phyloP scores from a whole-genome alignment of 164 flowering plant genomes.

The Vitis labrusca region DNA sequence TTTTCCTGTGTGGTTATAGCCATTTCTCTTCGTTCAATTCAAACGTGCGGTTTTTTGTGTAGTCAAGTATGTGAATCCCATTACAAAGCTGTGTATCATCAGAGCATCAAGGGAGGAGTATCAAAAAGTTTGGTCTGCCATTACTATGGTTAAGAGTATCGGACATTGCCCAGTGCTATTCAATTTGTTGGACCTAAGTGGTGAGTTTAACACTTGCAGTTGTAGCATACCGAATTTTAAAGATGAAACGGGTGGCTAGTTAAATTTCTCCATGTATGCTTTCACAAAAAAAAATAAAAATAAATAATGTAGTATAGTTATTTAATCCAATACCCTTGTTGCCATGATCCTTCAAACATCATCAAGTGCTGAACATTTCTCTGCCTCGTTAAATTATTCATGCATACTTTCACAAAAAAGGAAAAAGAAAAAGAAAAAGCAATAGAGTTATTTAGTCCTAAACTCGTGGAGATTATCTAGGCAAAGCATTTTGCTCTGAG shows the following conservation, averaged over 20 bases:
- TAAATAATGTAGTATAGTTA: background rate
- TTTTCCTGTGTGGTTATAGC: background rate
- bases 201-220: conserved; percentile 42
- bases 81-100: conserved; percentile 78
- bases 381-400: too few species aligned
- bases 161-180: conserved; percentile 72
- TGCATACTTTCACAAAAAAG: too few species aligned
- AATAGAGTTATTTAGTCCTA: too few species aligned
- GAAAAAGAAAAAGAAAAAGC: too few species aligned
- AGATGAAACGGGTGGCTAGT: background rate
- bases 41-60: conserved; percentile 10
- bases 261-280: background rate
- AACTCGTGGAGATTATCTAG: too few species aligned
- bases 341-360: background rate
- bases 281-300: background rate
- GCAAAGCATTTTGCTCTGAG: too few species aligned
- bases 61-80: conserved; percentile 90
- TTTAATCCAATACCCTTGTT: background rate
- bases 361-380: background rate
- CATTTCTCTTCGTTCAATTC: background rate
- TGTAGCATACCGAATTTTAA: background rate
- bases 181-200: conserved; percentile 73
- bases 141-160: conserved; percentile 76
- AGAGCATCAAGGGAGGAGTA: conserved; percentile 72
- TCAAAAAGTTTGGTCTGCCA: conserved; percentile 80